Evolutionary conservation across 2,329 filamentous ascomycete species (phyloP).

Genomic region (Ophiostoma populinum): DNA sequence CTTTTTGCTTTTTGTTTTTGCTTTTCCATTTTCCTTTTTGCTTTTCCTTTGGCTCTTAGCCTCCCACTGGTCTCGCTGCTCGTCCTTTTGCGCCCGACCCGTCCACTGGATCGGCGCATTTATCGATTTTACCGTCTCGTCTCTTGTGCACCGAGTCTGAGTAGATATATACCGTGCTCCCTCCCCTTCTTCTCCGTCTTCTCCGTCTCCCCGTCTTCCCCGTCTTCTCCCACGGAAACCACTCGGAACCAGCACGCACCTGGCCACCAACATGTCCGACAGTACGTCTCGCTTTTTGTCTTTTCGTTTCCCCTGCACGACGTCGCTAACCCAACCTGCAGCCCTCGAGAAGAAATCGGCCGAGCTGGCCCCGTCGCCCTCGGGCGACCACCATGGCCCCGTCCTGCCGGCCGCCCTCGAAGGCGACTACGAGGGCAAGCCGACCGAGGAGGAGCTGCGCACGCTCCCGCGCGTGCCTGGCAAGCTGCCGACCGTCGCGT

Average conservation of each 20-base stretch:
- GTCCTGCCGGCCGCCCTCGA: conserved; percentile 9
- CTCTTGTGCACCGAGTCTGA: too few relatives aligned
- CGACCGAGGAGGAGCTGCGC: conserved; percentile 42
- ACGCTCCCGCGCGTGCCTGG: conserved; percentile 48
- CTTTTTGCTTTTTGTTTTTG: background rate
- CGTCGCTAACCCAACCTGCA: background rate
- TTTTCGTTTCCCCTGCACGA: background rate
- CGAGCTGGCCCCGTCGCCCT: conserved; percentile 5
- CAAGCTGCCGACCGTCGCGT: conserved; percentile 46
- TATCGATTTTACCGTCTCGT: too few relatives aligned
- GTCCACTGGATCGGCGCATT: too few relatives aligned
- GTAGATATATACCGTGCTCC: too few relatives aligned
- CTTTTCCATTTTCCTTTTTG: background rate
- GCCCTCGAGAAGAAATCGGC: conserved; percentile 1
- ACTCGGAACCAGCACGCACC: too few relatives aligned
- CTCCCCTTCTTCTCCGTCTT: background rate
- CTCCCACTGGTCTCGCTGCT: background rate
- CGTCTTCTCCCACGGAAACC: conserved; percentile 2
- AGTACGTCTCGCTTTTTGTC: conserved; percentile 1
- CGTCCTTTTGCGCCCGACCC: background rate
- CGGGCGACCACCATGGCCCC: conserved; percentile 6
- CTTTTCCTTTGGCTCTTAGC: background rate
- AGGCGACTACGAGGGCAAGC: conserved; percentile 24
- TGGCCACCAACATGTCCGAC: conserved; percentile 6
- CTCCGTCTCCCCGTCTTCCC: background rate